These are phyloP conservation scores for Lepiota brunneoincarnata DNA, from an alignment of 768 basidiomycete species.

Conservation along the genomic window DNA sequence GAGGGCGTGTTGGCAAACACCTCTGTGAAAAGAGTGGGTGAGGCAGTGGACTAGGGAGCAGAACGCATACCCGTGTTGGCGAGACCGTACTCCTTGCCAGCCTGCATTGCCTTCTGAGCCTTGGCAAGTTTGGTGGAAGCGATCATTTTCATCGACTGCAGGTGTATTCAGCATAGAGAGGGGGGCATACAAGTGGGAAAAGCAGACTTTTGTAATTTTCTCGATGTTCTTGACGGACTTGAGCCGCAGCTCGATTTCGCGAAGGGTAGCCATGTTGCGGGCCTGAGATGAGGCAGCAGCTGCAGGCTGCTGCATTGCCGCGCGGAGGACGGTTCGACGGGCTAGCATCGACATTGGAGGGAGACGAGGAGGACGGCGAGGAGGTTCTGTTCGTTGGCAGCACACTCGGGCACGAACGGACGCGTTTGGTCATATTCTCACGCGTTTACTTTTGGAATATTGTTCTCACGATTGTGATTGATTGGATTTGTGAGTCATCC, in stretches of 20 bases:
- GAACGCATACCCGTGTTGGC: slow-evolving; percentile 78
- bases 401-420: slow-evolving; percentile 42
- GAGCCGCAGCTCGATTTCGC: slow-evolving; percentile 94
- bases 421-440: slow-evolving; percentile 29
- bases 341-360: slow-evolving; percentile 40
- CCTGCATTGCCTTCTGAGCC: slow-evolving; percentile 93
- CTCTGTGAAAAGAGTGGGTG: slow-evolving; percentile 46
- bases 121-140: slow-evolving; percentile 95
- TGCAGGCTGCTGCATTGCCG: slow-evolving; percentile 29
- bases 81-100: slow-evolving; percentile 90
- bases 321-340: slow-evolving; percentile 43
- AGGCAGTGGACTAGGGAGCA: slow-evolving; percentile 7
- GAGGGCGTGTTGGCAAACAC: slow-evolving; percentile 78
- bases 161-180: neutral
- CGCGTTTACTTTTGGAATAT: slow-evolving; percentile 23
- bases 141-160: slow-evolving; percentile 98
- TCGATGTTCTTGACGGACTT: slow-evolving; percentile 98
- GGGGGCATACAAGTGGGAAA: neutral
- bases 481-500: slow-evolving; percentile 11
- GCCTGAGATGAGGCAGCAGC: slow-evolving; percentile 48
- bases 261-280: slow-evolving; percentile 94
- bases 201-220: slow-evolving; percentile 95
- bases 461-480: slow-evolving; percentile 12
- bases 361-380: slow-evolving; percentile 19
- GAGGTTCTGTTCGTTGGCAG: slow-evolving; percentile 19